Evolutionary conservation across 2,329 filamentous ascomycete genomes (phyloP).

Genomic region (Boeremia lycopersici): DNA sequence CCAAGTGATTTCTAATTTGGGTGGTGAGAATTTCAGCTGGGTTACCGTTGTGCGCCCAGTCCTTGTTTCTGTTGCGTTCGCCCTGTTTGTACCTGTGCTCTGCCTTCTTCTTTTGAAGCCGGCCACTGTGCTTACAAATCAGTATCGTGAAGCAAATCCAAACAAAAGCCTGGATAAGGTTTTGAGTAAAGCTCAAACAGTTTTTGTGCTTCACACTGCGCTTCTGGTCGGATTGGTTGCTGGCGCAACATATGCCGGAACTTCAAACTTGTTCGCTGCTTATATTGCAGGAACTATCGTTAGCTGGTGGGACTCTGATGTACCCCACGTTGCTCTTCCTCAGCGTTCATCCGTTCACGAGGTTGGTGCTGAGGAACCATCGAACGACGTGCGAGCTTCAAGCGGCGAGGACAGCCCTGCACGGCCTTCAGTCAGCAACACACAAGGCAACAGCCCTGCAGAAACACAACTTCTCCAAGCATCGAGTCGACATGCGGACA

Average conservation of each 20-base stretch:
- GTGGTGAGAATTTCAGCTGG: slow-evolving; percentile 50
- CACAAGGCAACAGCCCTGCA: not conserved
- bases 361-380: not conserved
- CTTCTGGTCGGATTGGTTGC: slow-evolving; percentile 59
- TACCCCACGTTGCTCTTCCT: slow-evolving; percentile 30
- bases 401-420: not conserved
- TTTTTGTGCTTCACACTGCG: slow-evolving; percentile 56
- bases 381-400: not conserved
- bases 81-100: slow-evolving; percentile 52
- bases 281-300: slow-evolving; percentile 63
- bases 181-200: slow-evolving; percentile 42
- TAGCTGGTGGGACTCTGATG: slow-evolving; percentile 63
- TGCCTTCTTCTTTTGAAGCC: slow-evolving; percentile 57
- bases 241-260: slow-evolving; percentile 64
- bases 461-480: slow-evolving; percentile 14
- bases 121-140: slow-evolving; percentile 45
- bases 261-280: slow-evolving; percentile 67
- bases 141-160: slow-evolving; percentile 29
- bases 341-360: too few species aligned
- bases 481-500: too few species aligned
- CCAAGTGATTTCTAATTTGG: slow-evolving; percentile 72
- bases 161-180: slow-evolving; percentile 28
- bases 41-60: slow-evolving; percentile 58
- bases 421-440: not conserved
- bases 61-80: slow-evolving; percentile 61